Evolutionary conservation across 352 stramenopile genomes (phyloP).

Genomic region (Phytophthora idaei): DNA sequence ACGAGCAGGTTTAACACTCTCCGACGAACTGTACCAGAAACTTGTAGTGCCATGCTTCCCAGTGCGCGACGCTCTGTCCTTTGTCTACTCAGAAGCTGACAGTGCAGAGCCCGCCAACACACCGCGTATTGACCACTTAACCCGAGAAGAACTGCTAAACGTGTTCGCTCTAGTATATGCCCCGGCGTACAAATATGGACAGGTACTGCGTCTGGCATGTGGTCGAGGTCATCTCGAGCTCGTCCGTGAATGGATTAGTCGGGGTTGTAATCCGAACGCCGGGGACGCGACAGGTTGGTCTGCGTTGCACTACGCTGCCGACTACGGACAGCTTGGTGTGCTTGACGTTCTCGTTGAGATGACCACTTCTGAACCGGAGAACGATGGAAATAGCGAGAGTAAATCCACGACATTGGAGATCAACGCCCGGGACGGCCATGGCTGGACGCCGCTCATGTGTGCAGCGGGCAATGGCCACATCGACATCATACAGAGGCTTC

Average conservation of each 20-base stretch:
- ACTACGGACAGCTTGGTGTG: constrained; percentile 56
- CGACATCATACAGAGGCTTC: constrained; percentile 41
- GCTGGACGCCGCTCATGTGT: constrained; percentile 65
- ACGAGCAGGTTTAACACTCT: constrained; percentile 38
- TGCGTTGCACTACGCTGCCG: constrained; percentile 66
- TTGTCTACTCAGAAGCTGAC: background rate
- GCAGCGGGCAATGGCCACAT: constrained; percentile 62
- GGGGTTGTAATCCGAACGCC: constrained; percentile 67
- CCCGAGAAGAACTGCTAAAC: constrained; percentile 49
- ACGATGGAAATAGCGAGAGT: background rate
- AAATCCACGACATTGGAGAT: constrained; percentile 32
- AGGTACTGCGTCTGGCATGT: constrained; percentile 64
- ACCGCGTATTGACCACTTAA: constrained; percentile 5
- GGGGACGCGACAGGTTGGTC: constrained; percentile 71
- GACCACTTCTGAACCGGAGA: constrained; percentile 6
- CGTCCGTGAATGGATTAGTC: constrained; percentile 50
- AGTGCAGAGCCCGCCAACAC: background rate
- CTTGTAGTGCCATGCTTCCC: constrained; percentile 45
- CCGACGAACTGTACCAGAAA: constrained; percentile 43
- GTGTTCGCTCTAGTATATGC: constrained; percentile 68
- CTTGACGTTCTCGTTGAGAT: constrained; percentile 49
- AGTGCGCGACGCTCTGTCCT: constrained; percentile 12
- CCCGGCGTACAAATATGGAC: constrained; percentile 73
- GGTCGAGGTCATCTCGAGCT: constrained; percentile 56
- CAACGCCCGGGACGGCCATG: constrained; percentile 53